A percentile compares a stretch with the other conserved stretches of the same genome.
Conservation (phyloP, 176 grass and related monocot species). For the Juncus effusus region DNA sequence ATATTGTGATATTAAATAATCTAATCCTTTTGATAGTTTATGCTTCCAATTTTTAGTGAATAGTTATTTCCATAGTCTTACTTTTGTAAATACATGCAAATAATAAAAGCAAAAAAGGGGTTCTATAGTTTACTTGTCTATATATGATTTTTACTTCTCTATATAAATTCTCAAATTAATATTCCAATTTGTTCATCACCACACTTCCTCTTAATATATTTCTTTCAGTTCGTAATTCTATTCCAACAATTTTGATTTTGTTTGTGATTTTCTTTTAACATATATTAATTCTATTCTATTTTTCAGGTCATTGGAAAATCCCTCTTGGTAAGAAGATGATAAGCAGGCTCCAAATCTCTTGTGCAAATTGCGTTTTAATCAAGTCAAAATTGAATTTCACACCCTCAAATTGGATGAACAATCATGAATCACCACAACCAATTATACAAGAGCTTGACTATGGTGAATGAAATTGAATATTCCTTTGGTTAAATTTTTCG, state of each 20-base stretch:
- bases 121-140: too few species aligned
- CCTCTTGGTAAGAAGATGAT: conserved; percentile 20
- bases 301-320: conserved; percentile 12
- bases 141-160: too few species aligned
- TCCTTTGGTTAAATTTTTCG: conserved; percentile 17
- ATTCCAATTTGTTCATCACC: too few species aligned
- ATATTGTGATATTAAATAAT: neutral
- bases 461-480: conserved; percentile 10
- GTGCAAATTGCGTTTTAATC: neutral
- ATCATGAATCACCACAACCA: conserved; percentile 18
- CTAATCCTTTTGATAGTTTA: neutral
- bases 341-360: neutral
- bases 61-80: neutral
- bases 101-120: too few species aligned
- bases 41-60: too few species aligned
- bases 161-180: too few species aligned
- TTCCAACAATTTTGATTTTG: neutral
- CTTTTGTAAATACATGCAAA: too few species aligned
- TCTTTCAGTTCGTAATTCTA: neutral
- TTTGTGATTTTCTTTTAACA: neutral
- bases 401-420: neutral
- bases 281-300: conserved; percentile 6
- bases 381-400: neutral
- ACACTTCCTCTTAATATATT: too few species aligned
- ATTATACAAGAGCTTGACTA: conserved; percentile 18